Evolutionary conservation across 2,329 filamentous ascomycete species (phyloP), one percentile per base, ranked within the genome.

Genomic region (Falciphora oryzae): DNA sequence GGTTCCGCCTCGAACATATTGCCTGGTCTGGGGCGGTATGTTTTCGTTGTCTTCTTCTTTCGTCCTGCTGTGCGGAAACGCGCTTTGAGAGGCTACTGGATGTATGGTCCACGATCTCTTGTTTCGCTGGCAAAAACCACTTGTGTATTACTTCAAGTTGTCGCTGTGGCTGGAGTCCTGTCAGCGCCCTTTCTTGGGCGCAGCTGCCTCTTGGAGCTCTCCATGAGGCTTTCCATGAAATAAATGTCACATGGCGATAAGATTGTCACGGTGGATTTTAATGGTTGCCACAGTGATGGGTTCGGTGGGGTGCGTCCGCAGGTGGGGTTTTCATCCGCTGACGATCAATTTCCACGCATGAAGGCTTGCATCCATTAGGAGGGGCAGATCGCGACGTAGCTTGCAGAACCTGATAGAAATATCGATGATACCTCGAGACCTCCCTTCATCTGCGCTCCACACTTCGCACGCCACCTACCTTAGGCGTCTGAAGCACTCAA

Each of bases 1-100:
- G 92, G 86, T 66, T 88, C 83, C 73, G 97, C 85, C 77, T 95
- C 90, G 79, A 91, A 93, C 62, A 63, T 63, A 22, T 44, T 56
- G 38, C 50, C 22, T 31, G 28, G 18, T 27, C 18, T 10, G 44
- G 22, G 44, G 44, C 38, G 38, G 16, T 44, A 44, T 44, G 38
- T 44, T 2, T 35, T 44, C 38, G 38, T n/a, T 2, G 44, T 11
- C 7, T n/a, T 53, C 44, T 53, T n/a, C 1, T 18, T 8, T n/a
- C 14, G 16, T 27, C 4, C n/a, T 5, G 13, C 3, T 58, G 3
- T 16, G 27, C 29, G 57, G 25, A 58, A 7, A n/a, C 22, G 44
- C 44, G 44, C 3, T 11, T 7, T 53, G 2, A 7, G 38, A 53
- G 44, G 22, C 44, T 2, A 7, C 44, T n/a, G 18, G 13, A 1